phyloP scores from a whole-genome alignment of 129 eudicot genomes.

The Apium graveolens region DNA sequence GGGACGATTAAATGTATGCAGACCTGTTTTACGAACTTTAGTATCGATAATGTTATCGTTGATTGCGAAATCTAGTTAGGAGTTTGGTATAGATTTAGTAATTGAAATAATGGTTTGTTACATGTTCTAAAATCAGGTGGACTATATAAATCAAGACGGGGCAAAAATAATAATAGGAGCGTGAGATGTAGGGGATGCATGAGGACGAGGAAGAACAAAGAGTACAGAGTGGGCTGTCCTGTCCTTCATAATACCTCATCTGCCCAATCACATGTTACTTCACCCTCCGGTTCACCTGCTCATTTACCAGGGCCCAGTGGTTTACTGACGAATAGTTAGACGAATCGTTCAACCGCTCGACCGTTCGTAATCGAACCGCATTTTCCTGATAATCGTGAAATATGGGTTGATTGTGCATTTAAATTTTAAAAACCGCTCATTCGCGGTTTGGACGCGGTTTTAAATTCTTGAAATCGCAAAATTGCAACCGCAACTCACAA shows the following conservation, averaged over 20 bases:
- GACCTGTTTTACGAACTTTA: too few relatives aligned
- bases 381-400: too few relatives aligned
- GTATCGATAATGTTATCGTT: too few relatives aligned
- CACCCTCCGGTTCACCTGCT: not conserved
- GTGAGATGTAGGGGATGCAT: not conserved
- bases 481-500: too few relatives aligned
- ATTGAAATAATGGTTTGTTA: not conserved
- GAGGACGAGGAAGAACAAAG: constrained; percentile 6
- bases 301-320: too few relatives aligned
- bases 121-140: not conserved
- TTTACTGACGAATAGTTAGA: too few relatives aligned
- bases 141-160: not conserved
- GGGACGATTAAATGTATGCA: not conserved
- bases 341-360: too few relatives aligned
- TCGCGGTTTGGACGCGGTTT: too few relatives aligned
- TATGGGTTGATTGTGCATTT: too few relatives aligned
- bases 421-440: too few relatives aligned
- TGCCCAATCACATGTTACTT: constrained; percentile 10
- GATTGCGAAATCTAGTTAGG: not conserved
- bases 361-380: too few relatives aligned
- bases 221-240: constrained; percentile 1
- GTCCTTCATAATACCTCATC: not conserved
- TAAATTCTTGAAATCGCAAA: too few relatives aligned
- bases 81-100: not conserved
- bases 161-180: not conserved